Percentiles rank a stretch among this genome's conserved stretches.
These are phyloP conservation scores for Phialemonium atrogriseum DNA, from an alignment of 2,329 filamentous ascomycete species.

Conservation along the genomic window DNA sequence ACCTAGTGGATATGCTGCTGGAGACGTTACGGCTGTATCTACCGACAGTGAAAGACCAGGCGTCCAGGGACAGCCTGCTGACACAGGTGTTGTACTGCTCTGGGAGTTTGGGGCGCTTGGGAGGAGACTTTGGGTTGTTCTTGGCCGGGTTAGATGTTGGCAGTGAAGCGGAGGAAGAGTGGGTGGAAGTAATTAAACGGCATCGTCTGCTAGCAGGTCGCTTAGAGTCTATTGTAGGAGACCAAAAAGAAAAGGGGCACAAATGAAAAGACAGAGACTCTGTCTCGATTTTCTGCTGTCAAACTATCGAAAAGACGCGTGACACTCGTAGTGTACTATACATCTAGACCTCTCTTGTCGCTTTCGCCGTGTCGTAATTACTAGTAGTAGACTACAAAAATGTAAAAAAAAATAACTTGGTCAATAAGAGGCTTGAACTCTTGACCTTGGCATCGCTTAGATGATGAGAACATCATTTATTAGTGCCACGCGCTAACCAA, in stretches of 20 bases:
- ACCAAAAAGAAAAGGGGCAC: conserved; percentile 27
- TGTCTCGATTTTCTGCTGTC: no score
- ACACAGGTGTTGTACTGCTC: conserved; percentile 93
- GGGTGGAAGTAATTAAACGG: conserved; percentile 83
- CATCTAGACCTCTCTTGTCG: no score
- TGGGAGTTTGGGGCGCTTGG: conserved; percentile 78
- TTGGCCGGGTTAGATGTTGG: conserved; percentile 53
- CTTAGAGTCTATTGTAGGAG: conserved; percentile 59
- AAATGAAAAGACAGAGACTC: background rate
- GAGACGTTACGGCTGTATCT: conserved; percentile 70
- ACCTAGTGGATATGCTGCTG: conserved; percentile 73
- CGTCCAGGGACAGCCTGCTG: conserved; percentile 75
- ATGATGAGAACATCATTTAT: no score
- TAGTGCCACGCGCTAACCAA: no score
- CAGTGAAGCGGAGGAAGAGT: conserved; percentile 52
- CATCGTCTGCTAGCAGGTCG: conserved; percentile 78
- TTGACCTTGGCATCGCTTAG: no score
- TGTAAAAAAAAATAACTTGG: no score
- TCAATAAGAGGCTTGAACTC: no score
- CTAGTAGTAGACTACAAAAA: no score
- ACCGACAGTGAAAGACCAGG: conserved; percentile 71
- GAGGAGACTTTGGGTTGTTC: conserved; percentile 87
- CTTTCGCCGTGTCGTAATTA: no score
- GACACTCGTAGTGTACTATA: no score
- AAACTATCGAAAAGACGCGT: no score